Conservation (phyloP, 768 basidiomycete species). For the Gelatoporia subvermispora region DNA sequence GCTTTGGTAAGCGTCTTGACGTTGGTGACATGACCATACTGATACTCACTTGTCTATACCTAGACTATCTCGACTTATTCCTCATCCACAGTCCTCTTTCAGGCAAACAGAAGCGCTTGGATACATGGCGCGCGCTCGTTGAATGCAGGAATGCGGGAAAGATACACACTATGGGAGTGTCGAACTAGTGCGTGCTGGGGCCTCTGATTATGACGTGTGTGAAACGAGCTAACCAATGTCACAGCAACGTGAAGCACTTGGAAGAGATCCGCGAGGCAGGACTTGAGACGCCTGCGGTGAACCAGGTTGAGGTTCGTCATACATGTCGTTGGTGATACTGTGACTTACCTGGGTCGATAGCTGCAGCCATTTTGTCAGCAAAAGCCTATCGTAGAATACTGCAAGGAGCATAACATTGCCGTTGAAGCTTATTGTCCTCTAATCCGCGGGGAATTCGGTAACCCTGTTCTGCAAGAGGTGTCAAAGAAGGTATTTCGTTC, state of each 20-base stretch:
- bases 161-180: constrained; percentile 37
- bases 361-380: constrained; percentile 84
- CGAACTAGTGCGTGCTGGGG: constrained; percentile 47
- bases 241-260: constrained; percentile 63
- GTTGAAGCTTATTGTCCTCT: constrained; percentile 58
- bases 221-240: too few relatives aligned
- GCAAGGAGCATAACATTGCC: constrained; percentile 32
- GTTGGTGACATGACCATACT: background rate
- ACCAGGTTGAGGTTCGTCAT: constrained; percentile 69
- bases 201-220: too few relatives aligned
- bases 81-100: constrained; percentile 41
- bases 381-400: constrained; percentile 68
- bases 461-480: constrained; percentile 48
- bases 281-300: constrained; percentile 62
- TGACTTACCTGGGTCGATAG: constrained; percentile 29
- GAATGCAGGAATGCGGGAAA: constrained; percentile 31
- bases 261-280: constrained; percentile 67
- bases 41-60: background rate
- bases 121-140: constrained; percentile 34
- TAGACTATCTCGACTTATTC: constrained; percentile 31
- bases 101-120: constrained; percentile 33
- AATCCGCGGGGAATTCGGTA: constrained; percentile 41
- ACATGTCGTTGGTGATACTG: background rate
- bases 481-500: constrained; percentile 48
- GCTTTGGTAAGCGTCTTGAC: constrained; percentile 41